A percentile compares a stretch with the other conserved stretches of the same genome.
phyloP scores from a whole-genome alignment of 2,329 filamentous ascomycete genomes.

The Aspergillus fischeri region DNA sequence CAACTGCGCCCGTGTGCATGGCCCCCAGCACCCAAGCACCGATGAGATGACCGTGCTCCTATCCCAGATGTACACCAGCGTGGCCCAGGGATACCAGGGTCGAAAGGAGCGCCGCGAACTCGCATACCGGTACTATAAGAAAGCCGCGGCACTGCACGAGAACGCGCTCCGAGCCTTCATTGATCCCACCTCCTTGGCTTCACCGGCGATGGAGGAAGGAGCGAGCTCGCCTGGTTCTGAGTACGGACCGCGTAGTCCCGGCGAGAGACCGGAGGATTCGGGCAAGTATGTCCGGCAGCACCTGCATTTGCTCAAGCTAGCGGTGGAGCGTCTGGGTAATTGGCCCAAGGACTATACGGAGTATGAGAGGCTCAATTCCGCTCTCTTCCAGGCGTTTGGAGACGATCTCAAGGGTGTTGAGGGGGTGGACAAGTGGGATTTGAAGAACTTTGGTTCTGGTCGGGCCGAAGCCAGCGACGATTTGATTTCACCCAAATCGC shows the following conservation, averaged over 20 bases:
- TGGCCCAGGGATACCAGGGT: slow-evolving; percentile 30
- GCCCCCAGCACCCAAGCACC: slow-evolving; percentile 42
- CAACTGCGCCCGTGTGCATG: slow-evolving; percentile 50
- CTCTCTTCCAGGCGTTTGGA: slow-evolving; percentile 39
- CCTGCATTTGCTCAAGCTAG: slow-evolving; percentile 32
- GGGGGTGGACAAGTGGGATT: slow-evolving; percentile 45
- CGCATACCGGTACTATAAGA: slow-evolving; percentile 35
- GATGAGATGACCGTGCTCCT: slow-evolving; percentile 47
- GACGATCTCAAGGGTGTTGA: slow-evolving; percentile 37
- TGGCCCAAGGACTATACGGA: slow-evolving; percentile 45
- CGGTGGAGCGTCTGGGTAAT: slow-evolving; percentile 32
- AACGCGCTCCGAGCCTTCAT: slow-evolving; percentile 30
- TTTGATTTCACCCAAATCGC: slow-evolving; percentile 12
- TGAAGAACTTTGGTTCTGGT: slow-evolving; percentile 42
- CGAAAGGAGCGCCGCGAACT: slow-evolving; percentile 27
- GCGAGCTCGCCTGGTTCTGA: slow-evolving; percentile 18
- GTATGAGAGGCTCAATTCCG: slow-evolving; percentile 44
- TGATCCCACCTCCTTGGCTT: slow-evolving; percentile 27
- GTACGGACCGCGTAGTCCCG: slow-evolving; percentile 12
- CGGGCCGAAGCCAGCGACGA: slow-evolving; percentile 42
- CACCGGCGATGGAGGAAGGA: slow-evolving; percentile 23
- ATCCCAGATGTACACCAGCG: slow-evolving; percentile 45
- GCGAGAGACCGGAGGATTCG: slow-evolving; percentile 17
- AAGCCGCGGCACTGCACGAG: slow-evolving; percentile 32
- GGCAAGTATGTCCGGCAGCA: slow-evolving; percentile 30